Evolutionary conservation across 768 basidiomycete species (phyloP).

Genomic region (Leccinellum rugosiceps): DNA sequence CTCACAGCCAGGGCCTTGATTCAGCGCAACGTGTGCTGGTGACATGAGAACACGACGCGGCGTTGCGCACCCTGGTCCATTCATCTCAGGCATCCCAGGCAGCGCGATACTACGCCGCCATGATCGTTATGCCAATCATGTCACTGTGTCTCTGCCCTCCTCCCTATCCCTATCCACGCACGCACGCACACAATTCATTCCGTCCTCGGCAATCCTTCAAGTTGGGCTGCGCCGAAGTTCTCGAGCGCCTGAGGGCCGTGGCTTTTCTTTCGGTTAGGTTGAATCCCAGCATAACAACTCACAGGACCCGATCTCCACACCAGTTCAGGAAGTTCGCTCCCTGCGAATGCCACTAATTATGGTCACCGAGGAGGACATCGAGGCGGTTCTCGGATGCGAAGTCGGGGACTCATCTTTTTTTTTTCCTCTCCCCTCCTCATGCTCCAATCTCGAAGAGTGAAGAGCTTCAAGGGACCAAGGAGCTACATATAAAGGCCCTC

Average conservation of each 20-base stretch:
- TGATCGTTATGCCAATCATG: slow-evolving; percentile 9
- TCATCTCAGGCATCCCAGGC: slow-evolving; percentile 14
- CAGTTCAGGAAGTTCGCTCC: slow-evolving; percentile 17
- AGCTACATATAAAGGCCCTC: slow-evolving; percentile 20
- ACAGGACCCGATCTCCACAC: slow-evolving; percentile 14
- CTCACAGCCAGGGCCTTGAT: slow-evolving; percentile 16
- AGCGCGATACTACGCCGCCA: slow-evolving; percentile 9
- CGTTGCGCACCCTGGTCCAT: slow-evolving; percentile 13
- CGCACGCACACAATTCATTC: slow-evolving; percentile 5
- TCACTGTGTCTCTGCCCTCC: slow-evolving; percentile 5
- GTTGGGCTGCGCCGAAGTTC: slow-evolving; percentile 7
- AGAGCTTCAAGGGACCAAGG: slow-evolving; percentile 1
- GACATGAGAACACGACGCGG: slow-evolving; percentile 26
- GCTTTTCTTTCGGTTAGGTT: slow-evolving; percentile 19
- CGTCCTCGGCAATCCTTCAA: slow-evolving; percentile 5
- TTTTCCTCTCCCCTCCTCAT: slow-evolving; percentile 14
- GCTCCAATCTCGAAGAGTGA: slow-evolving; percentile 13
- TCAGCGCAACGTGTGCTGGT: slow-evolving; percentile 16
- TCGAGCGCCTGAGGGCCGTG: slow-evolving; percentile 22
- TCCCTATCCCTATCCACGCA: slow-evolving; percentile 5
- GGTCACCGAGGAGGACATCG: slow-evolving; percentile 18
- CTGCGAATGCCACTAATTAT: slow-evolving; percentile 20
- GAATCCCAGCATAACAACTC: slow-evolving; percentile 15
- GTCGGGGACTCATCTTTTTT: slow-evolving; percentile 1
- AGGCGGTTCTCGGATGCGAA: slow-evolving; percentile 16